Percentiles rank a stretch among this genome's conserved stretches.
Conservation (phyloP, 208 protist species). For the Trypanosoma rangeli region DNA sequence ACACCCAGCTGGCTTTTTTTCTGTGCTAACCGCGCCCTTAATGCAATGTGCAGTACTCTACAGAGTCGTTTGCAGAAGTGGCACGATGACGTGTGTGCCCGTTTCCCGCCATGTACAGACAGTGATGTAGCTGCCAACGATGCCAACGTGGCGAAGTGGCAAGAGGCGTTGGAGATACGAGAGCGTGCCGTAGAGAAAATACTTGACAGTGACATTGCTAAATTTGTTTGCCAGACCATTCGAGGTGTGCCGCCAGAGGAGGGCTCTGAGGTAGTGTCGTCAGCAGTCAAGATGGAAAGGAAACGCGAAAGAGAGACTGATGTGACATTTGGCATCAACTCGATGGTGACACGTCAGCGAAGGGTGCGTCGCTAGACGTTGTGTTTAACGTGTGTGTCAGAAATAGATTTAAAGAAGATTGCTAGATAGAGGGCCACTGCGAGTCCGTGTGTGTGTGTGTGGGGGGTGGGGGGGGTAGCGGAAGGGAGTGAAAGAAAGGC, state of each 20-base stretch:
- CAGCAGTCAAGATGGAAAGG: constrained; percentile 12
- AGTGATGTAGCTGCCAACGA: neutral
- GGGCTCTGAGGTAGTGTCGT: neutral
- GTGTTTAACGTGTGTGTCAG: neutral
- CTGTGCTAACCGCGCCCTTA: constrained; percentile 32
- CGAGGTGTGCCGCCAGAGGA: neutral
- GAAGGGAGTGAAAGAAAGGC: neutral
- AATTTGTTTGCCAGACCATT: constrained; percentile 8
- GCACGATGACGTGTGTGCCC: constrained; percentile 40
- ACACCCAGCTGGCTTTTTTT: constrained; percentile 65
- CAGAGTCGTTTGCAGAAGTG: constrained; percentile 40
- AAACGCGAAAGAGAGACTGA: constrained; percentile 59
- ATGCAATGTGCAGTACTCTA: constrained; percentile 4
- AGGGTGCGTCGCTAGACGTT: constrained; percentile 8
- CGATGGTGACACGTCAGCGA: constrained; percentile 42
- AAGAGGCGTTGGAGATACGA: constrained; percentile 26
- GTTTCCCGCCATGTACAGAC: constrained; percentile 21
- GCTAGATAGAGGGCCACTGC: neutral
- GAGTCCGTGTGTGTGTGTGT: neutral
- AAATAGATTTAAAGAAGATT: neutral
- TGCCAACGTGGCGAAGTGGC: constrained; percentile 19
- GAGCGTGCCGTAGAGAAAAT: constrained; percentile 21
- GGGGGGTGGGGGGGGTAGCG: too few relatives aligned
- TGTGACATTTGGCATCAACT: constrained; percentile 51
- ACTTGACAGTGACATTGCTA: constrained; percentile 8